A percentile compares a stretch with the other conserved stretches of the same genome.
Evolutionary conservation across 345 rosid species (phyloP).

Genomic region (Gossypium arboreum): DNA sequence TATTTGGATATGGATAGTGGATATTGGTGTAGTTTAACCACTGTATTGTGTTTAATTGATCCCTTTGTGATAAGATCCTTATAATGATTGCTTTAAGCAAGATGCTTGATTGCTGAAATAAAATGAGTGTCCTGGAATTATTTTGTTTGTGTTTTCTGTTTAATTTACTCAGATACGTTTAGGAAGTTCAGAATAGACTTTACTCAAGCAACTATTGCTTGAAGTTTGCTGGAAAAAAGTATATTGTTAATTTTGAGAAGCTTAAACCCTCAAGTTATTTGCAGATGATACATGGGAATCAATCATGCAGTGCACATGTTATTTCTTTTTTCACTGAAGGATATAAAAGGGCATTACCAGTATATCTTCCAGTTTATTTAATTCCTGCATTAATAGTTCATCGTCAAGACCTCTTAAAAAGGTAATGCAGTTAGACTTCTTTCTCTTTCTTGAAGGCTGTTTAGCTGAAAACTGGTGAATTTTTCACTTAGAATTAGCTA

Average conservation of each 20-base stretch:
- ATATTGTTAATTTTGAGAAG: not conserved
- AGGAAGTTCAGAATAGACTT: constrained; percentile 3
- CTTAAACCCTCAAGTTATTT: constrained; percentile 22
- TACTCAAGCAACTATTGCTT: not conserved
- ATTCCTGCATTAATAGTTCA: constrained; percentile 90
- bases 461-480: not conserved
- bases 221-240: not conserved
- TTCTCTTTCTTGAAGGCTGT: not conserved
- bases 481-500: not conserved
- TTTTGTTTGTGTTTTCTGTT: not conserved
- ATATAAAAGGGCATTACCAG: constrained; percentile 82
- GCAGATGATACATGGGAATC: constrained; percentile 91
- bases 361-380: constrained; percentile 89
- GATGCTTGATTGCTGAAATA: not conserved
- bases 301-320: constrained; percentile 61
- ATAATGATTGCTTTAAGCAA: not conserved
- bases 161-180: not conserved
- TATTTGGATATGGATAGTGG: not conserved
- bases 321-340: constrained; percentile 69
- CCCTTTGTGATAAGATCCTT: not conserved
- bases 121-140: not conserved
- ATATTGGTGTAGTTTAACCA: not conserved
- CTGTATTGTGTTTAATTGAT: not conserved
- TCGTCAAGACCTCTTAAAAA: constrained; percentile 73
- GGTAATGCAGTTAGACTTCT: constrained; percentile 32